These are phyloP conservation scores for Tolypocladium tundrense DNA, from an alignment of 2,329 filamentous ascomycete species.

Conservation along the genomic window DNA sequence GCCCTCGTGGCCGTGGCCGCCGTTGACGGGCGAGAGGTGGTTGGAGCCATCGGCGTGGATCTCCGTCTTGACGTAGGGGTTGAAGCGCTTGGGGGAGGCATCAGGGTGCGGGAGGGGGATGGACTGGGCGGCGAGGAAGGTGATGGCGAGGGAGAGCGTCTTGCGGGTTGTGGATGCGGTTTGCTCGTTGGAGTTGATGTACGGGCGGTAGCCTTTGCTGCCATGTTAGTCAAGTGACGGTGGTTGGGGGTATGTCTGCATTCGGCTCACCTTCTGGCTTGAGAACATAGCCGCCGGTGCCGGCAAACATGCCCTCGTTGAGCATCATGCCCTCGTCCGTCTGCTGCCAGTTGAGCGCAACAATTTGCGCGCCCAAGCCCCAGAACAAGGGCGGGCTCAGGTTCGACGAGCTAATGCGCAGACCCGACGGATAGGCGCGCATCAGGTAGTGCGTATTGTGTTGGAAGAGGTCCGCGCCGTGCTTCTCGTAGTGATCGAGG, in stretches of 20 bases:
- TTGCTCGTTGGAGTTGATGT: slow-evolving; percentile 8
- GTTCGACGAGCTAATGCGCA: slow-evolving; percentile 77
- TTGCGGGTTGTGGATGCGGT: slow-evolving; percentile 33
- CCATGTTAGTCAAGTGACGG: not conserved
- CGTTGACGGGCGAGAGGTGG: slow-evolving; percentile 24
- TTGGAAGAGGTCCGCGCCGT: slow-evolving; percentile 50
- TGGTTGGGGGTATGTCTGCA: not conserved
- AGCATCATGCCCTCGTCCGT: slow-evolving; percentile 93
- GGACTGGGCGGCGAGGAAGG: slow-evolving; percentile 66
- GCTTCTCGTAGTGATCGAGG: slow-evolving; percentile 45
- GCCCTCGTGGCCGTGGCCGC: slow-evolving; percentile 28
- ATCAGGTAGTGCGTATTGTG: slow-evolving; percentile 79
- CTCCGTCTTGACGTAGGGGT: slow-evolving; percentile 75
- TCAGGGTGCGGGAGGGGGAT: slow-evolving; percentile 54
- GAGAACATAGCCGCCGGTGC: slow-evolving; percentile 73
- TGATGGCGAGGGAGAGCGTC: slow-evolving; percentile 60
- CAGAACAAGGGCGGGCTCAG: slow-evolving; percentile 77
- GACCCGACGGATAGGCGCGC: slow-evolving; percentile 78
- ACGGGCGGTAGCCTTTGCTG: slow-evolving; percentile 18
- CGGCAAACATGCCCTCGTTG: slow-evolving; percentile 84
- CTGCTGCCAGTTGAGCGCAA: slow-evolving; percentile 89
- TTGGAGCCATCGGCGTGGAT: slow-evolving; percentile 64
- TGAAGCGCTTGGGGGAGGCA: slow-evolving; percentile 45
- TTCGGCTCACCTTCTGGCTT: slow-evolving; percentile 58
- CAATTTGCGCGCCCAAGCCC: slow-evolving; percentile 82